Percentiles rank a stretch among this genome's conserved stretches.
phyloP scores from a whole-genome alignment of 2,329 filamentous ascomycete genomes.

The Periconia sp. region DNA sequence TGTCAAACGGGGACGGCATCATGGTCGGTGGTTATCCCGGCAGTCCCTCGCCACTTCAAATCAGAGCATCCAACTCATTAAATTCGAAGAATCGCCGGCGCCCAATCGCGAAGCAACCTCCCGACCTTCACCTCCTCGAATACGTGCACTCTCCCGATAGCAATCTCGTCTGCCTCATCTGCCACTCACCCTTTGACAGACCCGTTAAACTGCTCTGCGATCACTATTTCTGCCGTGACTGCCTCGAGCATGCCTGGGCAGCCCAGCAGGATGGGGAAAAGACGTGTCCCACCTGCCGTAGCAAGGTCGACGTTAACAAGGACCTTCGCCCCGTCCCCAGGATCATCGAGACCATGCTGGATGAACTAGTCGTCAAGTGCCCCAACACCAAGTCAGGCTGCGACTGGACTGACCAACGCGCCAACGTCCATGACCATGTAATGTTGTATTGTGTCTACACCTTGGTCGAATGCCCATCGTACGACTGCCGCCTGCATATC shows the following conservation, averaged over 20 bases:
- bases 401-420: constrained; percentile 54
- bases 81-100: constrained; percentile 39
- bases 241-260: constrained; percentile 49
- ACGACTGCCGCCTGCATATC: constrained; percentile 54
- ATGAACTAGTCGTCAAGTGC: constrained; percentile 62
- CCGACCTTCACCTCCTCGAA: constrained; percentile 62
- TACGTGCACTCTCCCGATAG: constrained; percentile 55
- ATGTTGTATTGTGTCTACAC: constrained; percentile 62
- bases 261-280: constrained; percentile 32
- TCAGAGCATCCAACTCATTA: constrained; percentile 42
- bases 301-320: constrained; percentile 39
- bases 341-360: constrained; percentile 62
- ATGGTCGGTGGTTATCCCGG: constrained; percentile 42
- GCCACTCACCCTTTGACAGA: constrained; percentile 62
- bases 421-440: constrained; percentile 61
- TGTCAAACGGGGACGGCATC: constrained; percentile 19
- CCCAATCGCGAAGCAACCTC: constrained; percentile 34
- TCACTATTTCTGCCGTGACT: constrained; percentile 64
- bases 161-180: constrained; percentile 66
- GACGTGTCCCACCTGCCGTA: constrained; percentile 61
- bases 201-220: constrained; percentile 62
- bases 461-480: constrained; percentile 54
- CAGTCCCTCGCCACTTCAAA: constrained; percentile 41
- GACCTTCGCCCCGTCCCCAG: constrained; percentile 50
- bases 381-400: constrained; percentile 60